Percentiles rank a stretch among this genome's conserved stretches.
Evolutionary conservation across 2,329 filamentous ascomycete genomes (phyloP).

Genomic region (Penicillium sclerotiorum): DNA sequence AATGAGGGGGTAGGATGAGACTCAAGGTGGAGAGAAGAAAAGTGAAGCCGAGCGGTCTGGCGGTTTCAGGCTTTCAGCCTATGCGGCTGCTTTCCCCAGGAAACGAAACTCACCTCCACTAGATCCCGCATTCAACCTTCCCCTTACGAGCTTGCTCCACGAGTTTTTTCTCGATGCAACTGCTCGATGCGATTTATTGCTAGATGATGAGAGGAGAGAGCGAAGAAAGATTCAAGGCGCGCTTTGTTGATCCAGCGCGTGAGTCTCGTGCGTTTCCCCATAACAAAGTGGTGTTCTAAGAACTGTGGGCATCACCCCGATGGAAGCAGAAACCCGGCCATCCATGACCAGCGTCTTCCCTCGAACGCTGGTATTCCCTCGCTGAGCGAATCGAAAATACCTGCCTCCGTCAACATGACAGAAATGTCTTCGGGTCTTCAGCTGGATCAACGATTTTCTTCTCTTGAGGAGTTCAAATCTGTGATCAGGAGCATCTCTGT

Average conservation of each 20-base stretch:
- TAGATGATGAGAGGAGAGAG: slow-evolving; percentile 16
- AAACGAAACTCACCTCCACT: slow-evolving; percentile 8
- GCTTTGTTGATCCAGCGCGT: slow-evolving; percentile 11
- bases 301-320: slow-evolving; percentile 21
- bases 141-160: background rate
- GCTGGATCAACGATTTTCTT: slow-evolving; percentile 41
- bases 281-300: slow-evolving; percentile 2
- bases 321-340: slow-evolving; percentile 26
- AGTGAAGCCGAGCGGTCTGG: slow-evolving; percentile 28
- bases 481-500: slow-evolving; percentile 45
- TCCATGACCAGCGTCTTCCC: slow-evolving; percentile 17
- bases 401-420: slow-evolving; percentile 31
- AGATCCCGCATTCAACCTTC: slow-evolving; percentile 1
- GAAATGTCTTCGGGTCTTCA: slow-evolving; percentile 45
- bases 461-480: slow-evolving; percentile 43
- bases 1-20: background rate
- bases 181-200: slow-evolving; percentile 5
- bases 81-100: slow-evolving; percentile 17
- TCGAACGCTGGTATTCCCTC: slow-evolving; percentile 17
- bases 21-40: slow-evolving; percentile 17
- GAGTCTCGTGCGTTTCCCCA: background rate
- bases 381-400: slow-evolving; percentile 11
- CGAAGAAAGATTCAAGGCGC: background rate
- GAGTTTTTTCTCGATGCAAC: slow-evolving; percentile 3
- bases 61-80: background rate